Evolutionary conservation across 352 stramenopile species (phyloP), one percentile per base, ranked within the genome.

Genomic region (Phytophthora colocasiae): DNA sequence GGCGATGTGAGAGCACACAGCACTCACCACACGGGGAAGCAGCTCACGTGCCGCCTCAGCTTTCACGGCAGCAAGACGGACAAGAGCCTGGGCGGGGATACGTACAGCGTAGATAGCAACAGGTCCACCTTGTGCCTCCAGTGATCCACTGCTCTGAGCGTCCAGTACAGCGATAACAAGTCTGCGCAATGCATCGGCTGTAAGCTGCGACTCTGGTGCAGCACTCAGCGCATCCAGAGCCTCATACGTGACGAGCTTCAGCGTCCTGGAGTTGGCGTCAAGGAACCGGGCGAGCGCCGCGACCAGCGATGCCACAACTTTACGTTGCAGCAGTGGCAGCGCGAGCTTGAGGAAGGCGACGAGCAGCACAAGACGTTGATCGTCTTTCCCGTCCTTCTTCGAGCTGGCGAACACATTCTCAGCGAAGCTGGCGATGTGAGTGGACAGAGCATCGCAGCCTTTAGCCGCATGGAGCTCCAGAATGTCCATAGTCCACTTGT

Each of bases 391-490:
- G 41, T 59, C 62, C 12, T 68, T 76, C 31, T 50, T 47, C 0
- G 62, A 69, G 36, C 79, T 83, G 3, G 82, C 73, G 12, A 96
- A 84, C 14, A 95, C 85, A 63, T 95, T 95, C 70, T 93, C 85
- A 4, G 81, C 80, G 63, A 96, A 96, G 69, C 84, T 92, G 26
- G 89, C 89, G 44, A 95, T 94, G 71, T 96, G 89, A 26, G 85
- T 96, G 12, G 89, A 95, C 15, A 96, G 81, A 29, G 82, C 65
- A 61, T 96, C 85, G 64, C 83, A 92, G 51, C 88, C 75, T 63
- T 83, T 70, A 36, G 86, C 77, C 7, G 81, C 77, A 64, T 95
- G 89, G 15, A 84, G 71, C 66, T 89, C 72, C 34, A 96, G 75
- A 9, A 95, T 72, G 63, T 92, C 85, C 48, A 82, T 81, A 6